Conservation (phyloP, 2,329 filamentous ascomycete species). For the Ceratocystiopsis minuta region DNA sequence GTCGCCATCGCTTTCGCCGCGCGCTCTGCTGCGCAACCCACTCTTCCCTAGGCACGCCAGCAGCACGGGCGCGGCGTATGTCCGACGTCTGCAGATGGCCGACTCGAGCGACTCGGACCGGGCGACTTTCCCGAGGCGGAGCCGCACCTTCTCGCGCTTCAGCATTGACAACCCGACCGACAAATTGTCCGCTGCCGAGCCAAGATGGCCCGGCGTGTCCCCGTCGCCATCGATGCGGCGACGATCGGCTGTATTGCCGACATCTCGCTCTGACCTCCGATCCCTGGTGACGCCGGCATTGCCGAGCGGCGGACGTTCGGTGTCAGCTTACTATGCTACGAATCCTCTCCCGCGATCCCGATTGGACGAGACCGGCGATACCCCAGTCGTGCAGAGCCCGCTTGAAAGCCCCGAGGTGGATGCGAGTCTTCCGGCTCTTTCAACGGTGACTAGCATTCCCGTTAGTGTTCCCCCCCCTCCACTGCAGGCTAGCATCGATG, state of each 20-base stretch:
- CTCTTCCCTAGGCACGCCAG: conserved; percentile 22
- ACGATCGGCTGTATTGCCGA: background rate
- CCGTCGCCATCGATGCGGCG: background rate
- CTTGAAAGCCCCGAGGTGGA: no score
- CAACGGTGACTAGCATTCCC: no score
- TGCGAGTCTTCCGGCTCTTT: no score
- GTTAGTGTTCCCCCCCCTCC: no score
- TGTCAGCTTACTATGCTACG: conserved; percentile 5
- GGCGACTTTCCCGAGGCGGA: conserved; percentile 1
- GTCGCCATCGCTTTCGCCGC: conserved; percentile 2
- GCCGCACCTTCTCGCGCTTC: conserved; percentile 1
- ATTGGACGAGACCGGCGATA: no score
- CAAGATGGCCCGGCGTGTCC: background rate
- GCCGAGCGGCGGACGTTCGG: conserved; percentile 1
- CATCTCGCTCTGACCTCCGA: background rate
- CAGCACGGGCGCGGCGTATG: conserved; percentile 28
- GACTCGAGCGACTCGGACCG: conserved; percentile 10
- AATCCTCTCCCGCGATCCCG: background rate
- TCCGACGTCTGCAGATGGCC: conserved; percentile 18
- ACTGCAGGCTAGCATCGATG: no score
- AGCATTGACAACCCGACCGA: background rate
- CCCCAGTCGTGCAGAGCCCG: background rate
- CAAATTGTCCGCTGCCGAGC: conserved; percentile 3
- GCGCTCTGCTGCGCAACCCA: background rate
- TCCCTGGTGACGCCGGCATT: background rate